Conservation (phyloP, 1,139 yeast species). For the Citeromyces siamensis region DNA sequence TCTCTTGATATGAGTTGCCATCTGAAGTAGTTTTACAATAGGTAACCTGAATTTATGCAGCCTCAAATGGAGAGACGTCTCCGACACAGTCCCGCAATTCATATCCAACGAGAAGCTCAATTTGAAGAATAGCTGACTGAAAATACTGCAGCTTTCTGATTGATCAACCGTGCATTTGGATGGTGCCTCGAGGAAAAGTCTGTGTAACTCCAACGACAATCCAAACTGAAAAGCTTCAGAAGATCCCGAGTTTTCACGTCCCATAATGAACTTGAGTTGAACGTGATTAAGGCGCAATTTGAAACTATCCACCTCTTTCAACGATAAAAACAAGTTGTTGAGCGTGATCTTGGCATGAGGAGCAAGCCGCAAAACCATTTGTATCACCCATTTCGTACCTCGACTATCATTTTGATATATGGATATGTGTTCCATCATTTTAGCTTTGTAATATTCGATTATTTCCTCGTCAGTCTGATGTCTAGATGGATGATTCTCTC, state of each 20-base stretch:
- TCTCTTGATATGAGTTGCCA: not conserved
- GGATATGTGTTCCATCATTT: not conserved
- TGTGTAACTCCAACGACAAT: not conserved
- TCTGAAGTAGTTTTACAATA: not conserved
- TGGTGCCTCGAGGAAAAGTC: not conserved
- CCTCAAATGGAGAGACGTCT: not conserved
- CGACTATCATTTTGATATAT: not conserved
- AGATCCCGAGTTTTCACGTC: not conserved
- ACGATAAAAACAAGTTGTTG: not conserved
- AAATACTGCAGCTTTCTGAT: not conserved
- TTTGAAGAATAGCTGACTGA: conserved; percentile 1
- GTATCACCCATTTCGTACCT: not conserved
- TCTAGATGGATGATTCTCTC: not conserved
- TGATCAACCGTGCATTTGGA: not conserved
- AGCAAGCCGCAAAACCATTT: not conserved
- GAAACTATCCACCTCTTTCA: not conserved
- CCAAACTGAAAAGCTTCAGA: not conserved
- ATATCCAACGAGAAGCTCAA: not conserved
- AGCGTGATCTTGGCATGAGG: not conserved
- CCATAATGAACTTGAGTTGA: not conserved
- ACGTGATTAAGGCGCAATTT: not conserved
- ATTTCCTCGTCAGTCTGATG: conserved; percentile 4
- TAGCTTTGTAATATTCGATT: conserved; percentile 3
- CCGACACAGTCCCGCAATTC: not conserved
- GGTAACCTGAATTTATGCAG: conserved; percentile 1